Percentiles rank a stretch among this genome's conserved stretches.
phyloP scores from a whole-genome alignment of 176 grass and related monocot species.

The Eragrostis curvula region DNA sequence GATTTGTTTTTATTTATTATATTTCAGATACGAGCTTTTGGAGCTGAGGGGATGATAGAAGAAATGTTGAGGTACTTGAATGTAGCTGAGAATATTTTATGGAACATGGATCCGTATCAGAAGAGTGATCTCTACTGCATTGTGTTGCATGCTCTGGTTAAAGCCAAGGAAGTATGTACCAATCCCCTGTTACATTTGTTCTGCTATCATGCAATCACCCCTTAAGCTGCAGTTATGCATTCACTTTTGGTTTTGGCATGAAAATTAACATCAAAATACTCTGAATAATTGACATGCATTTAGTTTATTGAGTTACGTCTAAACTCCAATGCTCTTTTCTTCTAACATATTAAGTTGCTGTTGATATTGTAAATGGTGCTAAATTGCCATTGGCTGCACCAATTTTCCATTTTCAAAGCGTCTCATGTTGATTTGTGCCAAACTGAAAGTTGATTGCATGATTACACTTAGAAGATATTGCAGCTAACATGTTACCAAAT shows the following conservation, averaged over 20 bases:
- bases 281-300: not conserved
- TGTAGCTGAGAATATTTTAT: slow-evolving; percentile 67
- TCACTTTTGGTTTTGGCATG: not conserved
- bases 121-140: slow-evolving; percentile 74
- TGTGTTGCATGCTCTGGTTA: slow-evolving; percentile 67
- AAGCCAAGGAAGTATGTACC: slow-evolving; percentile 69
- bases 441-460: slow-evolving; percentile 20
- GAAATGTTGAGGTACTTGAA: slow-evolving; percentile 90
- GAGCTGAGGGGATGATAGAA: slow-evolving; percentile 84
- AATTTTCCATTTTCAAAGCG: not conserved
- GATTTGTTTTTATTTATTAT: slow-evolving; percentile 30
- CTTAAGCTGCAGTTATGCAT: not conserved
- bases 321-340: not conserved
- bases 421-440: not conserved
- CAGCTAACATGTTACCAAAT: not conserved
- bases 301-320: not conserved
- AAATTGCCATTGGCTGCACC: not conserved
- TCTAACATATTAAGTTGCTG: not conserved
- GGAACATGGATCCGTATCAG: slow-evolving; percentile 51
- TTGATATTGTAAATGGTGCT: not conserved
- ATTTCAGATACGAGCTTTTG: slow-evolving; percentile 83
- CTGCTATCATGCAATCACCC: slow-evolving; percentile 12
- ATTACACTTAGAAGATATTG: not conserved
- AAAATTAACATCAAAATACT: not conserved
- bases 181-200: slow-evolving; percentile 12